Evolutionary conservation across 345 rosid genomes (phyloP), one percentile per base, ranked within the genome.

Genomic region (Linum usitatissimum): DNA sequence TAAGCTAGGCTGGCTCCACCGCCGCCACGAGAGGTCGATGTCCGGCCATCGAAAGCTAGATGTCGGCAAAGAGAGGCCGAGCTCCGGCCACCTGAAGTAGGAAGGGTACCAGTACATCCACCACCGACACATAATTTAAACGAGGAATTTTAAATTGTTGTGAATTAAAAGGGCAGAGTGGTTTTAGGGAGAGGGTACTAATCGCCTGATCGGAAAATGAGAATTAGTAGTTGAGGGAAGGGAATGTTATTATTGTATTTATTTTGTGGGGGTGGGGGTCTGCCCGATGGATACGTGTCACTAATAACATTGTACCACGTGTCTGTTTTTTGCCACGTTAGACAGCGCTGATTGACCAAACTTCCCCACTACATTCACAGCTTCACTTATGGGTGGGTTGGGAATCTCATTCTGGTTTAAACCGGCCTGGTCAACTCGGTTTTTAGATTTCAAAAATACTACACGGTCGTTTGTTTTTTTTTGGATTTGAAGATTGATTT

Each of bases 31-130:
- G 60, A 81, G 48, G 75, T 81, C 79, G 64, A 84, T 55, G 58
- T 74, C 93, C 67, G 91, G 88, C 92, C 86, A 84, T 66, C 83
- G 80, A 72, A 81, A 74, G 9, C 71, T 21, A 18, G 83, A 68
- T 0, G 80, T 53, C 0, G 67, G 71, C 4, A 65, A 40, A 0
- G 81, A 73, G 58, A 80, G 62, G 10, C 73, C 60, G 55, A 78
- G 75, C 23, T 75, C 84, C 70, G 84, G 86, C 78, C 84, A 83
- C 66, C 96, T 74, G 68, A 79, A 76, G 55, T 48, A 59, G 59
- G 78, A 73, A 69, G 71, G 51, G 15, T 45, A 12, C 51, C 38
- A 34, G 38, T 34, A 34, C 8, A 34, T 4, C 38, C 14, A 15
- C 51, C 51, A 45, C 51, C 51, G 51, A 4, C 51, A 45, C 51